Conservation (phyloP, 2,329 filamentous ascomycete species). For the Juglanconis juglandina region DNA sequence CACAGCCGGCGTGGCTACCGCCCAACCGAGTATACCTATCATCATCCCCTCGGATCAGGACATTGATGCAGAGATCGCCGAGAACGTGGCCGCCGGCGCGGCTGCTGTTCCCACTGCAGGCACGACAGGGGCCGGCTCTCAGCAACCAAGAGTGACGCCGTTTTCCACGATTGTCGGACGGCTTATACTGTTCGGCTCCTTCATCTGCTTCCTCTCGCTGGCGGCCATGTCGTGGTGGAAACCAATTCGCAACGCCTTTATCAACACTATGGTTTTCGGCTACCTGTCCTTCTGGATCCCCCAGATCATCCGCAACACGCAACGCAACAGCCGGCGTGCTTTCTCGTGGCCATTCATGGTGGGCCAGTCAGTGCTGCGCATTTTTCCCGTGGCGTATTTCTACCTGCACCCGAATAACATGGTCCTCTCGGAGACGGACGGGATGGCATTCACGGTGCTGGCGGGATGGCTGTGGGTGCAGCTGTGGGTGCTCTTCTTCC, state of each 20-base stretch:
- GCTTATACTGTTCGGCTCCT: slow-evolving; percentile 53
- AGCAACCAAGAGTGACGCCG: slow-evolving; percentile 30
- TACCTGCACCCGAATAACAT: slow-evolving; percentile 77
- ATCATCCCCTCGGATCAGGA: slow-evolving; percentile 64
- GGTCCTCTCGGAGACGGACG: slow-evolving; percentile 70
- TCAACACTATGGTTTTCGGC: slow-evolving; percentile 62
- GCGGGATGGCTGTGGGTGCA: slow-evolving; percentile 85
- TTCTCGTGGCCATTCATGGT: slow-evolving; percentile 88
- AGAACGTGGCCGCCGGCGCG: slow-evolving; percentile 30
- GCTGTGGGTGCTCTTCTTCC: slow-evolving; percentile 70
- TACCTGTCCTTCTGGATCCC: slow-evolving; percentile 92
- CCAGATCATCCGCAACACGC: slow-evolving; percentile 85
- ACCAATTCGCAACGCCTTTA: slow-evolving; percentile 50
- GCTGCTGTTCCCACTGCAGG: slow-evolving; percentile 32
- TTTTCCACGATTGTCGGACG: slow-evolving; percentile 57
- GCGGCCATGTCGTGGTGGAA: slow-evolving; percentile 61
- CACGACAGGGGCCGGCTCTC: slow-evolving; percentile 26
- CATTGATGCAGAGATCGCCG: slow-evolving; percentile 57
- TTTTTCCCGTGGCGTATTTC: slow-evolving; percentile 82
- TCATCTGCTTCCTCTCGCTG: slow-evolving; percentile 56
- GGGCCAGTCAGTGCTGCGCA: slow-evolving; percentile 74
- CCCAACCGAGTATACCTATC: slow-evolving; percentile 38
- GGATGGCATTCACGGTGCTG: slow-evolving; percentile 60
- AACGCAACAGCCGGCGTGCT: slow-evolving; percentile 87
- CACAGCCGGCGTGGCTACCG: slow-evolving; percentile 27